Conservation (phyloP, 1,284 basidiomycete genomes). For the Ceratobasidium sp. region DNA sequence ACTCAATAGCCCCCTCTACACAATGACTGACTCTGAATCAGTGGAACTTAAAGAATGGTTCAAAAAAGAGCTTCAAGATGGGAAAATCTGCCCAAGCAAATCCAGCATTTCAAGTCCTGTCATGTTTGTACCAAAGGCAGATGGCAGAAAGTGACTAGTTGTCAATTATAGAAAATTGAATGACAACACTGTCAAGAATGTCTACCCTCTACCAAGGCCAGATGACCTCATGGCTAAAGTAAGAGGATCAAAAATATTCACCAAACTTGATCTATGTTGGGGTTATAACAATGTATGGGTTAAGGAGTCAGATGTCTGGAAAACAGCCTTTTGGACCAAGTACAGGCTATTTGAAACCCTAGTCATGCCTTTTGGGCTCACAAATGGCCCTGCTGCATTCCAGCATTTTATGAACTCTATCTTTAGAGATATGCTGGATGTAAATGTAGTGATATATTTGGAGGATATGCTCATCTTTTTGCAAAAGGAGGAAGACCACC, state of each 20-base stretch:
- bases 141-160: conserved; percentile 7
- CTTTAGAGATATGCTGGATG: conserved; percentile 26
- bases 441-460: conserved; percentile 34
- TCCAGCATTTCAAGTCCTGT: too few species aligned
- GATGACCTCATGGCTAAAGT: conserved; percentile 26
- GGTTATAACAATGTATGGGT: conserved; percentile 2
- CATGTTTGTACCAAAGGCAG: conserved; percentile 9
- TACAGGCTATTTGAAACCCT: conserved; percentile 24
- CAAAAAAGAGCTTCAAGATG: too few species aligned
- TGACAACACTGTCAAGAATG: conserved; percentile 20
- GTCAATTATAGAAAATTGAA: conserved; percentile 31
- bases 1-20: too few species aligned
- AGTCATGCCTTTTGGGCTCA: conserved; percentile 39
- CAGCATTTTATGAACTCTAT: conserved; percentile 40
- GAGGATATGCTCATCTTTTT: conserved; percentile 41
- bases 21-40: too few species aligned
- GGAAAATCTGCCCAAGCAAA: too few species aligned
- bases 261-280: conserved; percentile 29
- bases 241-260: conserved; percentile 11
- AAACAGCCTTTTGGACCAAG: conserved; percentile 28
- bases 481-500: neutral
- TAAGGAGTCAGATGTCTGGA: conserved; percentile 37
- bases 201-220: conserved; percentile 7
- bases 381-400: conserved; percentile 26
- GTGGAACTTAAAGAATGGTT: too few species aligned